Evolutionary conservation across 441 rosid genomes (phyloP), one percentile per base, ranked within the genome.

Genomic region (Codiaeum variegatum): DNA sequence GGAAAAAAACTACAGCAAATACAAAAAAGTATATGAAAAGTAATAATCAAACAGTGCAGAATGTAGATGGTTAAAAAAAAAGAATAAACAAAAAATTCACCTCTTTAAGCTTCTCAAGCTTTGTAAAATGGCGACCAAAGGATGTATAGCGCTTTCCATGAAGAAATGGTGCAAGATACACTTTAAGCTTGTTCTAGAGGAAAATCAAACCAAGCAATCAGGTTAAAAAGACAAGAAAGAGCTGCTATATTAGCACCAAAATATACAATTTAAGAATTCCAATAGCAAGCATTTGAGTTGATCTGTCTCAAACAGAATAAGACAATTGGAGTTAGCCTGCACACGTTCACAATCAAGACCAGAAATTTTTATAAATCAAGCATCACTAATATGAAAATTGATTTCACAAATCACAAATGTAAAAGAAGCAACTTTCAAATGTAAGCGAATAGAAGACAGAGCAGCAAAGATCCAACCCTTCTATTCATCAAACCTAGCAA

Each of bases 121-220:
- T 93, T 32, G 99, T 95, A 79, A 95, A 95, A 85, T 95, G 99
- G 79, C 99, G 98, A 72, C 99, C 99, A 75, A 79, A 92, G 67
- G 99, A 94, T 26, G 97, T 85, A 76, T 94, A 94, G 59, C 98
- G 96, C 85, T 77, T 74, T 67, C 98, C 98, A 81, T 80, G 61
- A 28, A 94, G 78, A 78, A 92, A 91, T 9, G 99, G 98, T 51
- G 98, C 88, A 64, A 94, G 94, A 82, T 90, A 91, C 62, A 91
- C 88, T 83, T 67, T 83, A 69, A 94, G 94, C 83, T 88, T 94
- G 78, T 83, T 90, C 99, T 94, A 79, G 66, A 83, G 71, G 77
- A 36, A 66, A 77, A 18, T 80, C 38, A 67, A 77, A 81, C 59
- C 69, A 78, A 82, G 36, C 65, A 80, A 49, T 62, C 73, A 62